Conservation (phyloP, 345 rosid genomes). For the Ceriops tagal region DNA sequence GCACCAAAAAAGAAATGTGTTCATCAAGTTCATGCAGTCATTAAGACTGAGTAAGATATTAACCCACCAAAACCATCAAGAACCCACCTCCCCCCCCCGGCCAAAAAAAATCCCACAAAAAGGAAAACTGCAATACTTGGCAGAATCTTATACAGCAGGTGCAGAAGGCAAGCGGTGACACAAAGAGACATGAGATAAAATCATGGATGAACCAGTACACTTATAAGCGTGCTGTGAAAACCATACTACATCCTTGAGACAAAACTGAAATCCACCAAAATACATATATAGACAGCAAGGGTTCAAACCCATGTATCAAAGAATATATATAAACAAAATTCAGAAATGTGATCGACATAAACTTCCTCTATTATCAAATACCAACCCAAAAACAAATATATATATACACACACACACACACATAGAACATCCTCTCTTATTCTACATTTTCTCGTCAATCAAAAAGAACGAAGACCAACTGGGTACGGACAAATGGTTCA, state of each 20-base stretch:
- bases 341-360: too few species aligned
- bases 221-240: too few species aligned
- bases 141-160: not conserved
- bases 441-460: not conserved
- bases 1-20: not conserved
- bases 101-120: not conserved
- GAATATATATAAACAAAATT: too few species aligned
- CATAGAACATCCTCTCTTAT: not conserved
- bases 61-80: not conserved
- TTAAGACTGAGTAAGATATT: not conserved
- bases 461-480: not conserved
- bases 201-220: too few species aligned
- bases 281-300: too few species aligned
- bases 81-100: not conserved
- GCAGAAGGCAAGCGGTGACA: not conserved
- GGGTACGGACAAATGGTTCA: not conserved
- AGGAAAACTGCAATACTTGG: not conserved
- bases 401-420: too few species aligned
- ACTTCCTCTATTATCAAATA: too few species aligned
- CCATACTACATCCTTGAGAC: too few species aligned
- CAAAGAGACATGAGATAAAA: too few species aligned
- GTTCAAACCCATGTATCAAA: too few species aligned
- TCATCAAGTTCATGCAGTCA: slow-evolving; percentile 46
- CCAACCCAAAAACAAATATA: too few species aligned
- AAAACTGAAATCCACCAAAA: too few species aligned